Evolutionary conservation across 345 rosid species (phyloP), one percentile per base, ranked within the genome.

Genomic region (Microcos paniculata): DNA sequence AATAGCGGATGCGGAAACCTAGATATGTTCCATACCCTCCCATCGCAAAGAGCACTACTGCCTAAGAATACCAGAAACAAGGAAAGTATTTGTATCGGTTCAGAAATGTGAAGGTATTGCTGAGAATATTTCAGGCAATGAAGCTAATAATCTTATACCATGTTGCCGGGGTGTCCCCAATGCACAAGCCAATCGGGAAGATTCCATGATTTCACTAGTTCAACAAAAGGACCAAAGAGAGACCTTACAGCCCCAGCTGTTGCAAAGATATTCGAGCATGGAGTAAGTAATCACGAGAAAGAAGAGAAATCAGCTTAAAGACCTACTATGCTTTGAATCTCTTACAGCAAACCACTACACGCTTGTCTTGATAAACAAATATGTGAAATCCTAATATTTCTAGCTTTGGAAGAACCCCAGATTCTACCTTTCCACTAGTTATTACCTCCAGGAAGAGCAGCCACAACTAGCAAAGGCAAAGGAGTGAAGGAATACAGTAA

Each of bases 111-210:
- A 55, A 52, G 59, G 21, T 23, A 21, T 31, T 35, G 33, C 24
- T 35, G 24, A 71, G 12, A 26, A 12, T 5, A 10, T 35, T 61
- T 15, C 31, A 38, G 14, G n/a, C 24, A 56, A 30, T 28, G 3
- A 58, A 77, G n/a, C 64, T 31, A 51, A 62, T 52, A 51, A 42
- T 45, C 33, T 35, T 21, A 49, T 85, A 89, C 97, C 97, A 93
- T 93, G 86, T 91, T 93, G 46, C 97, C 98, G 1, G 94, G 97
- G 75, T 93, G 97, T 30, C 96, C 99, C 98, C 98, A 96, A 30
- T 96, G 99, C 66, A 95, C 94, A 49, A 95, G 97, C 97, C 94
- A 92, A 24, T 61, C 92, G 70, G 97, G 98, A 70, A 93, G 91
- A 81, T 87, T 89, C 85, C 62, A 85, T 10, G 95, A 84, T 77